Evolutionary conservation across 2,329 filamentous ascomycete genomes (phyloP), one percentile per base, ranked within the genome.

Genomic region (Penicillium glabrum): DNA sequence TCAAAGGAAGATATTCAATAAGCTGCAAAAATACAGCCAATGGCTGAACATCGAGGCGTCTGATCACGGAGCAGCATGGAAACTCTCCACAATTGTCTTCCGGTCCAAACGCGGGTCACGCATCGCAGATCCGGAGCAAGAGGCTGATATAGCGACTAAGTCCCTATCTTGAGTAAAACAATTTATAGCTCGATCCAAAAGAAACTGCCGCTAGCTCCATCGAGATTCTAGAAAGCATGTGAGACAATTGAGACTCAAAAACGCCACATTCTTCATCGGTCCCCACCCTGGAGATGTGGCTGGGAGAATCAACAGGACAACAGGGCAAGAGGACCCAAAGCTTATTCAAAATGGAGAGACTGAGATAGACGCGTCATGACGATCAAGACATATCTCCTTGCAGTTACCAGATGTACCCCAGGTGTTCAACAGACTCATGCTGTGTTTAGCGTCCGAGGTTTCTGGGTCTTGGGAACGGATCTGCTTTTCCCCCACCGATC

Each of bases 401-500:
- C 31, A 16, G 31, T 5, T 5, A 33, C 13, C 31, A 46, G 43
- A 16, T 27, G 14, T 46, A 23, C 26, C n/a, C 27, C 45, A 6
- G 27, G 2, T 24, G 21, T 41, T 41, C 19, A 13, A 13, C 9
- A 23, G 39, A 13, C 31, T 33, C 7, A 26, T 33, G 31, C 13
- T 33, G 13, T 13, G 6, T 24, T 44, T 44, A 44, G 41, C 41
- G 41, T 44, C 21, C 11, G 24, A 21, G 24, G 21, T 14, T 31
- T 21, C 16, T n/a, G n/a, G 19, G 14, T 23, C 26, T 31, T 53
- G 43, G 50, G 37, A 53, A 43, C 13, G 43, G 50, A 53, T 53
- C 50, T 53, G 50, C 50, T 46, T 53, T 27, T 53, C 50, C 50
- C 51, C 51, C 51, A 47, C 44, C 48, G 58, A 60, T 60, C 59